Percentiles rank a stretch among this genome's conserved stretches.
Conservation (phyloP, 441 rosid species). For the Hura crepitans region DNA sequence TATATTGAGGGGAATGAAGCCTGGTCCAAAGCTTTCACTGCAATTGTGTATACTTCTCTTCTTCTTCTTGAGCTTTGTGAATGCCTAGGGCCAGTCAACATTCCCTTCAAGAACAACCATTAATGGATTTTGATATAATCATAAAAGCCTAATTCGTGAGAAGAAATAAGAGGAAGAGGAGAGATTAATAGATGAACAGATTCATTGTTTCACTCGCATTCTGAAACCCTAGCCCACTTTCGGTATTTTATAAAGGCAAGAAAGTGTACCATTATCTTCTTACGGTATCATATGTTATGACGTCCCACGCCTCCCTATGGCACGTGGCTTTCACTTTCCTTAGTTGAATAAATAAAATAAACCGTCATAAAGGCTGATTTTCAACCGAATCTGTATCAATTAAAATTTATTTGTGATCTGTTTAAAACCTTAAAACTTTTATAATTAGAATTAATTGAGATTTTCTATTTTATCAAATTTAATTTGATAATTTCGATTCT, state of each 20-base stretch:
- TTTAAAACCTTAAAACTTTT: no score
- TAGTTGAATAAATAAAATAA: no score
- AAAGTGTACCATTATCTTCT: neutral
- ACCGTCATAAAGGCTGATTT: no score
- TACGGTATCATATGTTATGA: neutral
- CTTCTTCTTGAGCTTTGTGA: neutral
- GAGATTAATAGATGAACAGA: neutral
- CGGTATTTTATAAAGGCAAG: conserved; percentile 11
- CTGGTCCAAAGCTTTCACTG: conserved; percentile 10
- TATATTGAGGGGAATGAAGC: conserved; percentile 30
- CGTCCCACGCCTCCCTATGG: neutral
- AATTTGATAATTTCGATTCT: no score
- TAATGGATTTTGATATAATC: neutral
- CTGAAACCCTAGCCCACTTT: conserved; percentile 11
- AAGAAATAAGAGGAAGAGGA: conserved; percentile 1
- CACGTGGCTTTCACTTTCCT: neutral
- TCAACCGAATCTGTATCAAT: no score
- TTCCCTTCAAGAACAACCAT: conserved; percentile 16
- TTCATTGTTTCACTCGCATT: neutral
- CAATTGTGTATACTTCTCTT: neutral
- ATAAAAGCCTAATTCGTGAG: conserved; percentile 6
- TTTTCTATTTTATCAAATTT: no score
- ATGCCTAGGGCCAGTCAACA: conserved; percentile 4
- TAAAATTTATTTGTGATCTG: no score
- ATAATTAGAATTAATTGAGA: no score